A percentile compares a stretch with the other conserved stretches of the same genome.
These are phyloP conservation scores for Malus hybrid DNA, from an alignment of 331 rosid species.

Conservation along the genomic window DNA sequence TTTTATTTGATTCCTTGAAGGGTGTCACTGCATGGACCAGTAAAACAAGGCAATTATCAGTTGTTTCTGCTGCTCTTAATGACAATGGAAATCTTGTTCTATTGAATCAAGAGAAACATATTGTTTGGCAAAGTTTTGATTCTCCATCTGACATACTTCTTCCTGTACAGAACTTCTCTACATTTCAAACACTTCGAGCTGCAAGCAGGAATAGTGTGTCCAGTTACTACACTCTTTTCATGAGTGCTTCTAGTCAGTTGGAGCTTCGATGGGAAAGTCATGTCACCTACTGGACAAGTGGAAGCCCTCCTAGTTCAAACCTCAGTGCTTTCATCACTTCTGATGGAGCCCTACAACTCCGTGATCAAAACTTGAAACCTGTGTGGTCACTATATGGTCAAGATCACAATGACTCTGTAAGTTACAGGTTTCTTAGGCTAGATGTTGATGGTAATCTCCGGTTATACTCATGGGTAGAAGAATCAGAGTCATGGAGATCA, in stretches of 20 bases:
- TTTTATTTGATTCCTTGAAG: conserved; percentile 45
- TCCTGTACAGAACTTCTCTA: conserved; percentile 64
- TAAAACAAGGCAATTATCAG: conserved; percentile 34
- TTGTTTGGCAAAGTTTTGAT: conserved; percentile 71
- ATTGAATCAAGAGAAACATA: conserved; percentile 26
- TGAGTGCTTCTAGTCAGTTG: conserved; percentile 62
- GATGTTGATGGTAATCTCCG: conserved; percentile 85
- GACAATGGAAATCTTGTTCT: conserved; percentile 69
- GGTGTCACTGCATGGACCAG: conserved; percentile 45
- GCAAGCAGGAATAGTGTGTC: conserved; percentile 35
- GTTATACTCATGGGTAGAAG: conserved; percentile 62
- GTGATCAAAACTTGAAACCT: conserved; percentile 27
- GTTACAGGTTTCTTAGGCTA: conserved; percentile 59
- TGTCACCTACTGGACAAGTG: conserved; percentile 58
- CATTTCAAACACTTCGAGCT: conserved; percentile 44
- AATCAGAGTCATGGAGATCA: conserved; percentile 47
- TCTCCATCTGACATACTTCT: conserved; percentile 68
- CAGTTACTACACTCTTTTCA: conserved; percentile 62
- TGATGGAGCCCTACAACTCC: conserved; percentile 61
- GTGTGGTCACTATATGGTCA: conserved; percentile 68
- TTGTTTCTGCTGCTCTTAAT: conserved; percentile 47
- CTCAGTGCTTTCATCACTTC: conserved; percentile 46
- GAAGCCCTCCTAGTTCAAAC: conserved; percentile 37
- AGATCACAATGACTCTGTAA: conserved; percentile 55
- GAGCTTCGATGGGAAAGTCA: conserved; percentile 64